phyloP scores from a whole-genome alignment of 495 filamentous ascomycete genomes.

The Penicillium argentinense region DNA sequence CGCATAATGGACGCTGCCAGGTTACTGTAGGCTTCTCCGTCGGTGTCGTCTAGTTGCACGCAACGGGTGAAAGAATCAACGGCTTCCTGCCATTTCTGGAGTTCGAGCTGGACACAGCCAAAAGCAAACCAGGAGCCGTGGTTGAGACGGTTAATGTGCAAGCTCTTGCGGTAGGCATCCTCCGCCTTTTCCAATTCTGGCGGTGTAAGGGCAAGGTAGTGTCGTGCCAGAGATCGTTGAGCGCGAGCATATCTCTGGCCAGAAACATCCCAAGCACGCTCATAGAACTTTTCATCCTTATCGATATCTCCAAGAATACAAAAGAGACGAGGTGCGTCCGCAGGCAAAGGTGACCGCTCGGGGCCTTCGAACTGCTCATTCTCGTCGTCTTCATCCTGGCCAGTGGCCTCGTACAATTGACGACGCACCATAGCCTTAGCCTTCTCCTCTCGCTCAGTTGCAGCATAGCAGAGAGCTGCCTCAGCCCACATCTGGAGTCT shows the following conservation, averaged over 20 bases:
- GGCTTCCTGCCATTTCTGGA: slow-evolving; percentile 74
- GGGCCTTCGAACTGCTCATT: slow-evolving; percentile 60
- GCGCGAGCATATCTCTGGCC: slow-evolving; percentile 78
- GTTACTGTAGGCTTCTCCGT: slow-evolving; percentile 94
- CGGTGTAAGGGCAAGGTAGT: slow-evolving; percentile 61
- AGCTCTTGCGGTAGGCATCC: slow-evolving; percentile 72
- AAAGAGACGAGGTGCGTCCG: slow-evolving; percentile 83
- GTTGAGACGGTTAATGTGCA: slow-evolving; percentile 78
- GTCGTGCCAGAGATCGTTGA: slow-evolving; percentile 80
- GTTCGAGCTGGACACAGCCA: slow-evolving; percentile 80
- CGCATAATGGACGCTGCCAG: slow-evolving; percentile 77
- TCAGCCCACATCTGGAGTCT: slow-evolving; percentile 94
- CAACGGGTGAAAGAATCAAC: slow-evolving; percentile 79
- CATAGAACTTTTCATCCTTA: slow-evolving; percentile 67
- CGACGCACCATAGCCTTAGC: slow-evolving; percentile 71
- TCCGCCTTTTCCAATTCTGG: slow-evolving; percentile 66
- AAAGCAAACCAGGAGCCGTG: slow-evolving; percentile 83
- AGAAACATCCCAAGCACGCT: slow-evolving; percentile 87
- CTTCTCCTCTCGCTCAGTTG: slow-evolving; percentile 80
- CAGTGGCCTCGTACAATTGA: slow-evolving; percentile 69
- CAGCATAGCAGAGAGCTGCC: slow-evolving; percentile 83
- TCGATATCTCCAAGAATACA: slow-evolving; percentile 95
- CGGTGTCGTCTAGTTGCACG: slow-evolving; percentile 79
- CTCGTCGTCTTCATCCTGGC: slow-evolving; percentile 43
- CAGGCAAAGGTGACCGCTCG: slow-evolving; percentile 66